phyloP scores from a whole-genome alignment of 805 yeast genomes.

The Diddensiella santjacobensis region DNA sequence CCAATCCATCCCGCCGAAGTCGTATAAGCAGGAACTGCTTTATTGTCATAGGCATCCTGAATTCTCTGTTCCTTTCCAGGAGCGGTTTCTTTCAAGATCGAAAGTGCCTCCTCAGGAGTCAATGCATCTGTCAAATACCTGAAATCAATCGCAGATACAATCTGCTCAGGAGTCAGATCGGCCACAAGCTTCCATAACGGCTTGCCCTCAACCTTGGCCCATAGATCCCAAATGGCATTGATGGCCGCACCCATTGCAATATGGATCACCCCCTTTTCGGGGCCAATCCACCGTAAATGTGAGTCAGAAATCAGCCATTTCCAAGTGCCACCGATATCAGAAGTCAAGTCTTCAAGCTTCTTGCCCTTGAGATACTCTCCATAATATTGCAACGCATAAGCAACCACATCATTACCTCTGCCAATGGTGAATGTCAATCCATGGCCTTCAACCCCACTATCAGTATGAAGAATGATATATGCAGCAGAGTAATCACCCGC shows the following conservation, averaged over 20 bases:
- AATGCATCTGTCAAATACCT: slow-evolving; percentile 42
- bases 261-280: slow-evolving; percentile 43
- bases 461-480: slow-evolving; percentile 35
- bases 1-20: slow-evolving; percentile 47
- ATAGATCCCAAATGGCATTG: slow-evolving; percentile 43
- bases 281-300: slow-evolving; percentile 44
- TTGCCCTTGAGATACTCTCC: slow-evolving; percentile 38
- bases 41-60: slow-evolving; percentile 32
- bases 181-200: slow-evolving; percentile 43
- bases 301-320: slow-evolving; percentile 39
- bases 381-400: slow-evolving; percentile 36
- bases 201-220: slow-evolving; percentile 39
- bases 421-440: slow-evolving; percentile 44
- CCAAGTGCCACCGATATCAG: slow-evolving; percentile 42
- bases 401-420: slow-evolving; percentile 38
- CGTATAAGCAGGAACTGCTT: slow-evolving; percentile 43
- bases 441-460: slow-evolving; percentile 34
- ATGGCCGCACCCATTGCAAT: slow-evolving; percentile 41
- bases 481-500: slow-evolving; percentile 43
- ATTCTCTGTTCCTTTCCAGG: slow-evolving; percentile 35
- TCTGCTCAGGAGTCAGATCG: slow-evolving; percentile 42
- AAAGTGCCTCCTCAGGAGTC: slow-evolving; percentile 41
- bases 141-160: slow-evolving; percentile 40
- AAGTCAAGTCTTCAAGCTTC: slow-evolving; percentile 32
- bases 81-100: slow-evolving; percentile 31